Conservation (phyloP, 2,329 filamentous ascomycete genomes). For the Colletotrichum theobromicola region DNA sequence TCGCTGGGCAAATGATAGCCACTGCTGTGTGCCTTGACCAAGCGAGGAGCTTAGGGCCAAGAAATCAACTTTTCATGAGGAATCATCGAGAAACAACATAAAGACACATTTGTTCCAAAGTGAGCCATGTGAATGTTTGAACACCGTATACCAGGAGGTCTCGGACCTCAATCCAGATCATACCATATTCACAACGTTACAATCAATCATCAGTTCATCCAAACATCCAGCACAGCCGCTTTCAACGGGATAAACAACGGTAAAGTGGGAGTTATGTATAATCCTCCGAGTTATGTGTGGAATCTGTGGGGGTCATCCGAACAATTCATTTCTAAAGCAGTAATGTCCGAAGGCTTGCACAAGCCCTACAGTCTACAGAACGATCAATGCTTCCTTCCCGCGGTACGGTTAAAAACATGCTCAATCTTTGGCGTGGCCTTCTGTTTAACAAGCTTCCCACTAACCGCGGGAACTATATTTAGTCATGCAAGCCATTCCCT, state of each 20-base stretch:
- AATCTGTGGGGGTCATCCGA: not conserved
- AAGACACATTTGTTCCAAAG: not conserved
- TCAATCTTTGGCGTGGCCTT: not conserved
- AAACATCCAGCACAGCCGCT: not conserved
- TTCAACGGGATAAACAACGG: not conserved
- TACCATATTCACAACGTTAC: not conserved
- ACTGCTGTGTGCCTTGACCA: rapidly evolving
- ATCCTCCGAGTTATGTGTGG: not conserved
- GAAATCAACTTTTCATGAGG: no score
- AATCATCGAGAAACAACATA: not conserved
- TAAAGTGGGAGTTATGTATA: not conserved
- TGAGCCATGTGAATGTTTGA: not conserved
- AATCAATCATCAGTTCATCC: not conserved
- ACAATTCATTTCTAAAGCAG: not conserved
- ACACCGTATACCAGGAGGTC: rapidly evolving
- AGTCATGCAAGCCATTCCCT: not conserved
- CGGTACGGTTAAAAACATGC: not conserved
- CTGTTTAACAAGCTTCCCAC: not conserved
- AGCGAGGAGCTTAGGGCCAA: no score
- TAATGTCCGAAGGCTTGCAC: not conserved
- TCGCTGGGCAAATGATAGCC: not conserved
- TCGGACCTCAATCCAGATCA: not conserved
- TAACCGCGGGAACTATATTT: not conserved
- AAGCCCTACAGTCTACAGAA: not conserved
- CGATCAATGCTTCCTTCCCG: not conserved